Conservation (phyloP, 768 basidiomycete species). For the Cystobasidium tubakii region DNA sequence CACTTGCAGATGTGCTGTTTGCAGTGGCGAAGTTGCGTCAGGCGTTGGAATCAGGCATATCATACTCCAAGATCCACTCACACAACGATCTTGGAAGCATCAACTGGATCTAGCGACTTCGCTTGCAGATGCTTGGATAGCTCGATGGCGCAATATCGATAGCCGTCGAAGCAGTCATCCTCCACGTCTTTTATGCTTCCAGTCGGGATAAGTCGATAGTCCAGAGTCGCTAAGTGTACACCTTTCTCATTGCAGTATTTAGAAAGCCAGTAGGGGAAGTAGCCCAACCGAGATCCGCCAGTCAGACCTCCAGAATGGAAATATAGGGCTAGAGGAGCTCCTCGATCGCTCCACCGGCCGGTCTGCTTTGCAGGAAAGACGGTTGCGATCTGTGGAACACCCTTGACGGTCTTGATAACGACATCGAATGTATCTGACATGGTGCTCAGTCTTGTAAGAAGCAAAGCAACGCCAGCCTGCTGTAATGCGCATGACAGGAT, state of each 20-base stretch:
- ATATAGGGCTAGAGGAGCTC: not conserved
- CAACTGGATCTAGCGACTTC: not conserved
- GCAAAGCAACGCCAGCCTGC: not conserved
- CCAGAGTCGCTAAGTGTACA: constrained; percentile 1
- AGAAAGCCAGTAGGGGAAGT: constrained; percentile 1
- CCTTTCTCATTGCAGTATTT: constrained; percentile 4
- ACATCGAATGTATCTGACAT: constrained; percentile 3
- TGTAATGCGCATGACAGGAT: too few species aligned
- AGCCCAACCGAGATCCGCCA: constrained; percentile 4
- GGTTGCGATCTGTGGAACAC: not conserved
- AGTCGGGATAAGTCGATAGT: constrained; percentile 4
- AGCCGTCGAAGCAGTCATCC: not conserved
- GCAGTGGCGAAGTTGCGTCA: not conserved
- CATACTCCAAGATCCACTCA: not conserved
- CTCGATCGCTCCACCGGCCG: not conserved
- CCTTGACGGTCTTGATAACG: constrained; percentile 1
- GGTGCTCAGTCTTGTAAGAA: not conserved
- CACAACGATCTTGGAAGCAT: not conserved
- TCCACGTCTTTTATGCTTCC: not conserved
- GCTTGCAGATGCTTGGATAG: not conserved
- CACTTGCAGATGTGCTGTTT: constrained; percentile 8
- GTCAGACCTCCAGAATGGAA: constrained; percentile 4
- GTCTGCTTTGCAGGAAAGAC: not conserved
- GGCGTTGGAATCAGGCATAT: not conserved
- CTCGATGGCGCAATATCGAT: not conserved